phyloP scores from a whole-genome alignment of 257 asterid species.

The Fraxinus excelsior region DNA sequence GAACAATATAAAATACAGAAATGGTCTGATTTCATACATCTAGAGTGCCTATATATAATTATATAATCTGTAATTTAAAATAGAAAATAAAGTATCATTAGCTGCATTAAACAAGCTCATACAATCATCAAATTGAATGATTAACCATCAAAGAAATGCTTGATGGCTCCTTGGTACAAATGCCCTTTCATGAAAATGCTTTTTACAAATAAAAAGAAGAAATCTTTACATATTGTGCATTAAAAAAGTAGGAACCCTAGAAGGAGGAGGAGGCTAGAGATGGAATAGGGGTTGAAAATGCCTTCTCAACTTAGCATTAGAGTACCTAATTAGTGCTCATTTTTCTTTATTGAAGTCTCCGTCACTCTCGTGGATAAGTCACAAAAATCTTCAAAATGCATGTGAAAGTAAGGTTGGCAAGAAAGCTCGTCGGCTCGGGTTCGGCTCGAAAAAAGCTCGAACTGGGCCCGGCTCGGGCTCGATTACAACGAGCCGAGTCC shows the following conservation, averaged over 20 bases:
- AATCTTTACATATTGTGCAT: slow-evolving; percentile 11
- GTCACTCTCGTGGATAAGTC: neutral
- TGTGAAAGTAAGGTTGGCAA: too few relatives aligned
- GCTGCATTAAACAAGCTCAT: slow-evolving; percentile 32
- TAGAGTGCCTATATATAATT: too few relatives aligned
- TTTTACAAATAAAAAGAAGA: neutral
- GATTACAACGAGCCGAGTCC: too few relatives aligned
- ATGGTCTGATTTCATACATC: too few relatives aligned
- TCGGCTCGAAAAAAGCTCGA: too few relatives aligned
- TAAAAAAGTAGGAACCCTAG: slow-evolving; percentile 18
- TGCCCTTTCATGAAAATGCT: neutral
- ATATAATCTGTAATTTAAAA: neutral
- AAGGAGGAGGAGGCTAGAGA: slow-evolving; percentile 3
- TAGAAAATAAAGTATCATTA: slow-evolving; percentile 27
- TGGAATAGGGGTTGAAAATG: slow-evolving; percentile 23
- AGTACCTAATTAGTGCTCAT: neutral
- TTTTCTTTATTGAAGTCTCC: neutral
- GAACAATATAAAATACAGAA: neutral
- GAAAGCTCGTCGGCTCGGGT: too few relatives aligned
- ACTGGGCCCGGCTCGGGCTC: too few relatives aligned
- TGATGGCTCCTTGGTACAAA: slow-evolving; percentile 2
- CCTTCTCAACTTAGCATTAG: slow-evolving; percentile 22
- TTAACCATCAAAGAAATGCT: slow-evolving; percentile 23
- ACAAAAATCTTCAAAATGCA: neutral
- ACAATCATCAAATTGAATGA: slow-evolving; percentile 42